These are phyloP conservation scores for Kalmusia sp. DNA, from an alignment of 2,329 filamentous ascomycete genomes.

Conservation along the genomic window DNA sequence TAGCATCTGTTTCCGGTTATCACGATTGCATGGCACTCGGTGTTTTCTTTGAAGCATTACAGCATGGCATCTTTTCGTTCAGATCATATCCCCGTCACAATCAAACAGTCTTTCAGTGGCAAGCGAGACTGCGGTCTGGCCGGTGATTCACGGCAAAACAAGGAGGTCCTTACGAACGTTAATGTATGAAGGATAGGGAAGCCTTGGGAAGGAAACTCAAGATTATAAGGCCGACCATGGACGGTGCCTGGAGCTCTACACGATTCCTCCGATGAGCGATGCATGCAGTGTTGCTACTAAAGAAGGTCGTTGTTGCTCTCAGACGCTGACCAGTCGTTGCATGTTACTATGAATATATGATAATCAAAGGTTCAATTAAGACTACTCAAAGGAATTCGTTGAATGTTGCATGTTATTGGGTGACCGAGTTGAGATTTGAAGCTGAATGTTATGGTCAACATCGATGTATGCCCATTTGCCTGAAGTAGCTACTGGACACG, in stretches of 20 bases:
- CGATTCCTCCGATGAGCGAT: background rate
- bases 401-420: no score
- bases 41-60: background rate
- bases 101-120: background rate
- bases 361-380: no score
- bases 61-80: background rate
- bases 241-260: background rate
- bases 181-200: no score
- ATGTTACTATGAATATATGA: background rate
- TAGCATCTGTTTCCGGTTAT: conserved; percentile 6
- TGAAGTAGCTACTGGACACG: background rate
- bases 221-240: no score
- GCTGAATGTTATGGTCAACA: background rate
- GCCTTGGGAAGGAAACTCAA: no score
- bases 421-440: background rate
- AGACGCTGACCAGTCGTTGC: background rate
- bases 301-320: background rate
- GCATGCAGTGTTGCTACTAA: background rate
- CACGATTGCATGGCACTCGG: background rate
- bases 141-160: no score
- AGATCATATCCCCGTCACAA: background rate
- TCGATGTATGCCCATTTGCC: background rate
- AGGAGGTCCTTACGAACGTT: no score
- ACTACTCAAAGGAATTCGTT: no score
- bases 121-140: background rate